A percentile compares a stretch with the other conserved stretches of the same genome.
Conservation (phyloP, 805 yeast species). For the Starmerella apicola region DNA sequence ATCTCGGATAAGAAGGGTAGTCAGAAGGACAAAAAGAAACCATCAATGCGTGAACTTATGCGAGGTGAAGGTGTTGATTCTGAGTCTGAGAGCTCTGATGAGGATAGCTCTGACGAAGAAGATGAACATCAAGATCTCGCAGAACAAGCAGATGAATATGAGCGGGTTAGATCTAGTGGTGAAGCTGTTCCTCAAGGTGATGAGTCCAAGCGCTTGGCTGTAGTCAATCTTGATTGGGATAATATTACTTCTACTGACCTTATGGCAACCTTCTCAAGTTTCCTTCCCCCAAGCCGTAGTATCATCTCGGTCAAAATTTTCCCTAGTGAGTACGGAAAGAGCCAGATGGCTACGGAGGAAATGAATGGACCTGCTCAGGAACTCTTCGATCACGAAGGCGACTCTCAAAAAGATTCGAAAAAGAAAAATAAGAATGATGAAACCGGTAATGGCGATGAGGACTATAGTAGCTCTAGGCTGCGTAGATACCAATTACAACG, state of each 20-base stretch:
- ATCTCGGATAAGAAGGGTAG: background rate
- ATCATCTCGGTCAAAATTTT: slow-evolving; percentile 58
- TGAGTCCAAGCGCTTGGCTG: slow-evolving; percentile 72
- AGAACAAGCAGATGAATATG: slow-evolving; percentile 25
- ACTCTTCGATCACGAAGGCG: slow-evolving; percentile 37
- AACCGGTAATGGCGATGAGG: slow-evolving; percentile 50
- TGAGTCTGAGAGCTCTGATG: slow-evolving; percentile 3
- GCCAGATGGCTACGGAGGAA: slow-evolving; percentile 81
- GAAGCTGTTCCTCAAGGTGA: slow-evolving; percentile 74
- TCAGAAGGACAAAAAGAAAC: slow-evolving; percentile 1
- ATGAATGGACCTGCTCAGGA: slow-evolving; percentile 86
- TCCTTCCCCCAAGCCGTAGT: slow-evolving; percentile 63
- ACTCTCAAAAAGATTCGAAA: slow-evolving; percentile 23
- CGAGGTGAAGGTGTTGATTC: slow-evolving; percentile 18
- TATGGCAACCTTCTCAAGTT: slow-evolving; percentile 77
- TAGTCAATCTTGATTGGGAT: slow-evolving; percentile 96
- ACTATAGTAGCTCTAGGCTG: slow-evolving; percentile 70
- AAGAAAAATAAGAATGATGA: slow-evolving; percentile 26
- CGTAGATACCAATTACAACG: slow-evolving; percentile 89
- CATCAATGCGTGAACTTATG: slow-evolving; percentile 18
- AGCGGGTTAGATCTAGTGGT: slow-evolving; percentile 21
- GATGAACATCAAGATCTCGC: slow-evolving; percentile 15
- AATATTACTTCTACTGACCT: slow-evolving; percentile 77
- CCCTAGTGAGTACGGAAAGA: slow-evolving; percentile 89
- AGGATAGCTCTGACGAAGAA: slow-evolving; percentile 6